A percentile compares a stretch with the other conserved stretches of the same genome.
Conservation (phyloP, 345 rosid species). For the Hibiscus tridactylites region DNA sequence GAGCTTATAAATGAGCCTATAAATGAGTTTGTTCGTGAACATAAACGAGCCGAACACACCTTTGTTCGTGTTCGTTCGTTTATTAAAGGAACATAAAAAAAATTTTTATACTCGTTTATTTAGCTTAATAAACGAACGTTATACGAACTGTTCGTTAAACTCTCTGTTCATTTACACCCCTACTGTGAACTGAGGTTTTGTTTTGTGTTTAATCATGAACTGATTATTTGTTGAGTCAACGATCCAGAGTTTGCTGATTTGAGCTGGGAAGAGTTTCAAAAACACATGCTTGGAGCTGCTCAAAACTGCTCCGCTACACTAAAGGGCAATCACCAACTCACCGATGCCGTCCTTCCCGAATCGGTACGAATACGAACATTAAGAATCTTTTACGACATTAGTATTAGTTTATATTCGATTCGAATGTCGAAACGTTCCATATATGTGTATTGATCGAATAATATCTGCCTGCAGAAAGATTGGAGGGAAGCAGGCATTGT, state of each 20-base stretch:
- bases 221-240: slow-evolving; percentile 2
- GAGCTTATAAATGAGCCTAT: too few relatives aligned
- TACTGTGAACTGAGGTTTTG: background rate
- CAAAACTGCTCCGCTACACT: slow-evolving; percentile 94
- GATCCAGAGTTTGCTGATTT: slow-evolving; percentile 77
- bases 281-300: slow-evolving; percentile 78
- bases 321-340: slow-evolving; percentile 74
- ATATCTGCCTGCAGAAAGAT: slow-evolving; percentile 55
- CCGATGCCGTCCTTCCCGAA: slow-evolving; percentile 47
- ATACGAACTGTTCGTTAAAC: too few relatives aligned
- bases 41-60: too few relatives aligned
- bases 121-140: too few relatives aligned
- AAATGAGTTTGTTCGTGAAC: too few relatives aligned
- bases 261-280: slow-evolving; percentile 91
- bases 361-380: slow-evolving; percentile 20
- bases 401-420: background rate
- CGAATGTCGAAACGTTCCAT: background rate
- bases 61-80: too few relatives aligned
- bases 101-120: too few relatives aligned
- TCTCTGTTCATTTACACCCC: too few relatives aligned
- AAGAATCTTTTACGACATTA: background rate
- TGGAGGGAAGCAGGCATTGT: slow-evolving; percentile 87
- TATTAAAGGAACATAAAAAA: too few relatives aligned
- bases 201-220: background rate
- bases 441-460: background rate